Conservation (phyloP, 2,329 filamentous ascomycete species). For the Coniosporium tulheliwenetii region DNA sequence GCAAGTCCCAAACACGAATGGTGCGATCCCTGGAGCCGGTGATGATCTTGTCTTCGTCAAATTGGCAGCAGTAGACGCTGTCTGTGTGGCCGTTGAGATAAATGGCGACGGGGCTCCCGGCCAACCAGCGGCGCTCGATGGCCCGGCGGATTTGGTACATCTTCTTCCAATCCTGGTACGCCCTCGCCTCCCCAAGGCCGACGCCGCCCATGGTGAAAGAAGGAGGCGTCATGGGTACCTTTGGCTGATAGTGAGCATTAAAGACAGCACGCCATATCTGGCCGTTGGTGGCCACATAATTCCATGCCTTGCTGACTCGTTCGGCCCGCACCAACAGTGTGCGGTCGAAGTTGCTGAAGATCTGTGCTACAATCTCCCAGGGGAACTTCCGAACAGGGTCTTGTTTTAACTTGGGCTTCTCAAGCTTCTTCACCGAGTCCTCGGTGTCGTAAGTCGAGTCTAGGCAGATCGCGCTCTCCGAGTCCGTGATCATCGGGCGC, state of each 20-base stretch:
- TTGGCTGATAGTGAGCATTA: conserved; percentile 34
- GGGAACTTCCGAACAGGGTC: conserved; percentile 42
- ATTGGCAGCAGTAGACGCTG: conserved; percentile 95
- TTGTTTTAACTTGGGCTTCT: conserved; percentile 18
- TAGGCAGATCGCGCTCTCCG: conserved; percentile 25
- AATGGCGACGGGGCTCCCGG: conserved; percentile 56
- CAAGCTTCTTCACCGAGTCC: background rate
- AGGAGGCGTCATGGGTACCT: conserved; percentile 26
- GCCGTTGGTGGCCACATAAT: conserved; percentile 35
- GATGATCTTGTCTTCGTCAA: conserved; percentile 95
- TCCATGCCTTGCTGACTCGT: conserved; percentile 41
- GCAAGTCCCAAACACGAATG: conserved; percentile 90
- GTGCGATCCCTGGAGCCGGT: conserved; percentile 92
- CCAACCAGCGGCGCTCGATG: conserved; percentile 65
- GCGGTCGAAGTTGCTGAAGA: conserved; percentile 45
- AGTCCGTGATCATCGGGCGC: conserved; percentile 26
- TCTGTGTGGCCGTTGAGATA: conserved; percentile 90
- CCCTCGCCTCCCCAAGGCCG: conserved; percentile 34
- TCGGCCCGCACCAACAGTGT: conserved; percentile 38
- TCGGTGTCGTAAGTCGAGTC: conserved; percentile 5
- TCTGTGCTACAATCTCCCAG: conserved; percentile 40
- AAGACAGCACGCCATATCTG: conserved; percentile 51
- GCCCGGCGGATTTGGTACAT: conserved; percentile 66
- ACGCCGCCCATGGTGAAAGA: conserved; percentile 32
- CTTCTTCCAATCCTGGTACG: conserved; percentile 67